phyloP scores from a whole-genome alignment of 441 rosid species.

The Gossypium schwendimanii region DNA sequence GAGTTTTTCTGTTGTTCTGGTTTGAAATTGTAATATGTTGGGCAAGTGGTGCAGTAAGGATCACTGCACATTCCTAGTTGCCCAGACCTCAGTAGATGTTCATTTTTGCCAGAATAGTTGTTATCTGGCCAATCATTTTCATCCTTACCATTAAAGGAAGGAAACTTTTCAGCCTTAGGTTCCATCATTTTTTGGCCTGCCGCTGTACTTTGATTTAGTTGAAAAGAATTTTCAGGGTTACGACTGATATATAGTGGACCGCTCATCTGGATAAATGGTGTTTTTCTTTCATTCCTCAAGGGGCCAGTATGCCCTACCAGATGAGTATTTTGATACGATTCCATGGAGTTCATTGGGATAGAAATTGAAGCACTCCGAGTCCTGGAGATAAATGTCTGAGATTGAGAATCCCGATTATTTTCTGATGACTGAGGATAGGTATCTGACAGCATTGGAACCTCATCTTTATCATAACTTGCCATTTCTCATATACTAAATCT shows the following conservation, averaged over 20 bases:
- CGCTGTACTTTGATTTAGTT: conserved; percentile 18
- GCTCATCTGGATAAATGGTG: conserved; percentile 50
- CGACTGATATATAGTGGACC: conserved; percentile 53
- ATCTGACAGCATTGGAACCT: conserved; percentile 55
- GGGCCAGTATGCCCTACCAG: conserved; percentile 73
- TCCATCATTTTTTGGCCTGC: conserved; percentile 21
- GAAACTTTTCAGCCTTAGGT: conserved; percentile 34
- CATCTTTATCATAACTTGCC: conserved; percentile 52
- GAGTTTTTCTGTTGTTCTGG: conserved; percentile 27
- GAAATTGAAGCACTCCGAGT: conserved; percentile 55
- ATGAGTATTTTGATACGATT: conserved; percentile 31
- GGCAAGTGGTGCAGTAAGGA: conserved; percentile 93
- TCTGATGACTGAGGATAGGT: conserved; percentile 20
- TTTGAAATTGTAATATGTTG: conserved; percentile 46
- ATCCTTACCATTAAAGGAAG: conserved; percentile 42
- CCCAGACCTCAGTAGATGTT: conserved; percentile 70
- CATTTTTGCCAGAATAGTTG: conserved; percentile 41
- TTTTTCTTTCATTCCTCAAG: conserved; percentile 49
- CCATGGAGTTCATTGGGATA: conserved; percentile 38
- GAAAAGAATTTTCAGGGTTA: conserved; percentile 26
- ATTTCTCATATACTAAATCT: conserved; percentile 29
- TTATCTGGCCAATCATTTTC: conserved; percentile 32
- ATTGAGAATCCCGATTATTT: conserved; percentile 27
- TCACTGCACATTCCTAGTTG: conserved; percentile 78
- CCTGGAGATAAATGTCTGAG: conserved; percentile 30